Conservation (phyloP, 2,329 filamentous ascomycete species). For the Emydomyces testavorans region DNA sequence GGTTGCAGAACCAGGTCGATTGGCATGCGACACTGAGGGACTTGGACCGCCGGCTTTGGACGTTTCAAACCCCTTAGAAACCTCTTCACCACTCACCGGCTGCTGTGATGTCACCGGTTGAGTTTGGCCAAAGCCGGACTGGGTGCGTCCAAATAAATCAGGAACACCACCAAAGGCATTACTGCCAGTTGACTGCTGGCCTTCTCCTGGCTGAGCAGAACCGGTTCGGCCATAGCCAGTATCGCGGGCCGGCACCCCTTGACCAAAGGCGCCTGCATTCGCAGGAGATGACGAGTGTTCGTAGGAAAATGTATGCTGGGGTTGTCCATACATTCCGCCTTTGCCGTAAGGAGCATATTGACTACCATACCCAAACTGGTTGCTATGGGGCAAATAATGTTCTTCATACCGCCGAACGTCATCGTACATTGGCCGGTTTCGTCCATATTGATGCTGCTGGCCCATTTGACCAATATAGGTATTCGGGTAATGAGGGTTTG, state of each 20-base stretch:
- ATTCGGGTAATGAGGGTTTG: conserved; percentile 48
- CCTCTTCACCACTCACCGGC: conserved; percentile 40
- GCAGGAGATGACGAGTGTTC: conserved; percentile 56
- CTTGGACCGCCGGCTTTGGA: conserved; percentile 48
- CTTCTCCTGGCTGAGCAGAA: conserved; percentile 46
- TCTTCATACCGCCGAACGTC: conserved; percentile 41
- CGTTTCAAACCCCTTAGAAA: conserved; percentile 47
- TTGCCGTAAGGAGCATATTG: conserved; percentile 43
- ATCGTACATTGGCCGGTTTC: conserved; percentile 41
- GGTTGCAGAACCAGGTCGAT: conserved; percentile 51
- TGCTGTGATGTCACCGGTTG: conserved; percentile 43
- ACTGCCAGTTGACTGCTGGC: conserved; percentile 39
- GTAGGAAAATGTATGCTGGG: conserved; percentile 51
- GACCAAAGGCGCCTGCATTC: conserved; percentile 41
- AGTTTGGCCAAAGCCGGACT: conserved; percentile 46
- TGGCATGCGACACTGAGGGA: conserved; percentile 50
- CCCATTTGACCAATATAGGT: conserved; percentile 49
- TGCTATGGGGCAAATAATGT: conserved; percentile 36
- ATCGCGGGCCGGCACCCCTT: conserved; percentile 39
- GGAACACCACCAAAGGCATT: conserved; percentile 44
- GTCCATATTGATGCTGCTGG: conserved; percentile 35
- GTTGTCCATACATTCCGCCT: conserved; percentile 52
- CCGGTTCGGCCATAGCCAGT: conserved; percentile 51
- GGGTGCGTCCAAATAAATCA: conserved; percentile 49
- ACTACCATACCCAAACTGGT: conserved; percentile 45